phyloP scores from a whole-genome alignment of 176 grass and related monocot species.

The Tuctoria greenei region DNA sequence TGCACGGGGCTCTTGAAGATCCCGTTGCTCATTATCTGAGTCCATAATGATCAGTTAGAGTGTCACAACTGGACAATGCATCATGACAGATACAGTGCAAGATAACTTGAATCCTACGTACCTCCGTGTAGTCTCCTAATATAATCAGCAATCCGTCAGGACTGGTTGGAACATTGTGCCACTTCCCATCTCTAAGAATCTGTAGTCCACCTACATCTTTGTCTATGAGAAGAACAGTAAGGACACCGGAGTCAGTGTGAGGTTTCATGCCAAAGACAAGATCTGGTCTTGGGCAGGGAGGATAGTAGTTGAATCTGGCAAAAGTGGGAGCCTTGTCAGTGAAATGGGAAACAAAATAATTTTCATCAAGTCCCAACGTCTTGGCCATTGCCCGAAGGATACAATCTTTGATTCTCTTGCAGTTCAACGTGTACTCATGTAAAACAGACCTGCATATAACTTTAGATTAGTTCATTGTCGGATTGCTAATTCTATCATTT shows the following conservation, averaged over 20 bases:
- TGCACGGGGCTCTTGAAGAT: conserved; percentile 46
- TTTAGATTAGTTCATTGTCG: neutral
- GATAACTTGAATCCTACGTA: conserved; percentile 11
- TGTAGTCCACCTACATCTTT: conserved; percentile 57
- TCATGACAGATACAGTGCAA: neutral
- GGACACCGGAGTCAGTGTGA: conserved; percentile 43
- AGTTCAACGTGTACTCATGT: conserved; percentile 45
- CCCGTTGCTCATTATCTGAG: conserved; percentile 66
- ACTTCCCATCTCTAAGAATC: conserved; percentile 39
- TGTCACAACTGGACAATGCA: neutral
- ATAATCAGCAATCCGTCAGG: conserved; percentile 41
- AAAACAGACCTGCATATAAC: conserved; percentile 36
- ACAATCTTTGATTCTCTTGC: conserved; percentile 32
- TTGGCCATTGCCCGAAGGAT: conserved; percentile 36
- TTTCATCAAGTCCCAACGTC: conserved; percentile 33
- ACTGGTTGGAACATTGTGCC: conserved; percentile 35
- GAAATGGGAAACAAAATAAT: conserved; percentile 28
- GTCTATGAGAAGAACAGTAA: conserved; percentile 57
- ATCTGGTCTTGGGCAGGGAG: conserved; percentile 49
- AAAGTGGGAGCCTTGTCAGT: conserved; percentile 16
- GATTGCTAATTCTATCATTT: neutral
- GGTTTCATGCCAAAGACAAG: conserved; percentile 57
- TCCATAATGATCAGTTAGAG: neutral
- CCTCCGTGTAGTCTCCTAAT: conserved; percentile 50
- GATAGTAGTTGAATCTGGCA: conserved; percentile 57